Evolutionary conservation across 148 eudicot species (phyloP).

Genomic region (Arctostaphylos glauca): DNA sequence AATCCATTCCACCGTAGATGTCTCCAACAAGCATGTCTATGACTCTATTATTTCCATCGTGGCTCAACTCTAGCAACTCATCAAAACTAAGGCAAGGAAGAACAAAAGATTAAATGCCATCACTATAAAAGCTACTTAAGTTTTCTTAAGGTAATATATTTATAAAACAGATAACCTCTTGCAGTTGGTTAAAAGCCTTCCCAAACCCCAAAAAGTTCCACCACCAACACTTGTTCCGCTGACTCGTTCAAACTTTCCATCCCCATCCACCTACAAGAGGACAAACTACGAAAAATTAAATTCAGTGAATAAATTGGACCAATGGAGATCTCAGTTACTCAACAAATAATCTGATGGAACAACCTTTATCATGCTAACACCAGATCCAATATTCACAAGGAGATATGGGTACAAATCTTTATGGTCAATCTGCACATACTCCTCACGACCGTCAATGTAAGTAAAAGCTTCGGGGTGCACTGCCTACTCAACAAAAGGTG

Average conservation of each 20-base stretch:
- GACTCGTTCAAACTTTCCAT: conserved; percentile 85
- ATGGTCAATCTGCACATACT: conserved; percentile 91
- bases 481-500: conserved; percentile 47
- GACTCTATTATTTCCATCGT: conserved; percentile 83
- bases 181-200: conserved; percentile 88
- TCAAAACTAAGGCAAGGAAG: conserved; percentile 59
- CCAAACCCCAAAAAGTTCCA: conserved; percentile 98
- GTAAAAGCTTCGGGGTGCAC: conserved; percentile 97
- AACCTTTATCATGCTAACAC: conserved; percentile 99
- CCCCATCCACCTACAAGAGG: conserved; percentile 76
- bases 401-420: conserved; percentile 91
- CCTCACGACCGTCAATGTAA: conserved; percentile 88
- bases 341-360: neutral
- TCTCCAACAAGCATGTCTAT: conserved; percentile 98
- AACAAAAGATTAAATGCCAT: conserved; percentile 3
- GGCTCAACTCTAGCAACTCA: conserved; percentile 89
- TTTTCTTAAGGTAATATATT: conserved; percentile 4
- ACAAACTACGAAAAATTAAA: conserved; percentile 13
- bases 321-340: neutral
- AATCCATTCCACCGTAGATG: conserved; percentile 93
- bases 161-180: conserved; percentile 51
- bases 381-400: conserved; percentile 96
- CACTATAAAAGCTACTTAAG: conserved; percentile 1
- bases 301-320: neutral
- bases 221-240: conserved; percentile 99